Evolutionary conservation across 129 eudicot genomes (phyloP).

Genomic region (Erigeron canadensis): DNA sequence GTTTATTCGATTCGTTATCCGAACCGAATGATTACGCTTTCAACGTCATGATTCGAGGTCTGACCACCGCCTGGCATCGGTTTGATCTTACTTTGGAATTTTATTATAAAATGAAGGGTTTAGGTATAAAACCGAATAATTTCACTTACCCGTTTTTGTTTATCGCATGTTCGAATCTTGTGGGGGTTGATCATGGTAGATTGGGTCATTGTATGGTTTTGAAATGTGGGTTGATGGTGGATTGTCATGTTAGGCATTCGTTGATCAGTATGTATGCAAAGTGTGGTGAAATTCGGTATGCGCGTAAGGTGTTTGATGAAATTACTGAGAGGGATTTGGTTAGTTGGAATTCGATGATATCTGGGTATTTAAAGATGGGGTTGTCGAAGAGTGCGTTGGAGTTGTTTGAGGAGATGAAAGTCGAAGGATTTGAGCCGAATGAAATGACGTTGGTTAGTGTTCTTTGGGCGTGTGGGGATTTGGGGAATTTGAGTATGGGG

Average conservation of each 20-base stretch:
- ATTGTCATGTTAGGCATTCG: slow-evolving; percentile 65
- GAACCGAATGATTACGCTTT: slow-evolving; percentile 69
- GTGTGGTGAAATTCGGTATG: slow-evolving; percentile 48
- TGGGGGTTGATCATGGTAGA: slow-evolving; percentile 43
- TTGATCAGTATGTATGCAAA: slow-evolving; percentile 72
- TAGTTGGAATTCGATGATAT: slow-evolving; percentile 77
- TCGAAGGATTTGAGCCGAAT: slow-evolving; percentile 54
- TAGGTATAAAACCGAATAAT: slow-evolving; percentile 60
- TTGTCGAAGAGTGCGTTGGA: slow-evolving; percentile 51
- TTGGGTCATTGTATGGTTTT: slow-evolving; percentile 51
- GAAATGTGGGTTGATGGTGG: slow-evolving; percentile 58
- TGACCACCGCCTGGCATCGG: slow-evolving; percentile 56
- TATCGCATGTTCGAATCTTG: slow-evolving; percentile 56
- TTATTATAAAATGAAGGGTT: slow-evolving; percentile 54
- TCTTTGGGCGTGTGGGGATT: slow-evolving; percentile 75
- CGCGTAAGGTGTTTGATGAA: slow-evolving; percentile 76
- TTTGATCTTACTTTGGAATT: slow-evolving; percentile 45
- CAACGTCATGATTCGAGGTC: slow-evolving; percentile 66
- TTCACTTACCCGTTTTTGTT: slow-evolving; percentile 78
- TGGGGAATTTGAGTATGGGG: slow-evolving; percentile 68
- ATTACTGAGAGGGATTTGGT: slow-evolving; percentile 63
- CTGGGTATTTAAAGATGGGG: slow-evolving; percentile 70
- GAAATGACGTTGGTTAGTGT: slow-evolving; percentile 76
- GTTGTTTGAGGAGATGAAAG: slow-evolving; percentile 61
- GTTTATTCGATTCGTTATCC: slow-evolving; percentile 47